Base-by-base conservation (phyloP, 2,329 filamentous ascomycete genomes). In the Botrytis squamosa region DNA sequence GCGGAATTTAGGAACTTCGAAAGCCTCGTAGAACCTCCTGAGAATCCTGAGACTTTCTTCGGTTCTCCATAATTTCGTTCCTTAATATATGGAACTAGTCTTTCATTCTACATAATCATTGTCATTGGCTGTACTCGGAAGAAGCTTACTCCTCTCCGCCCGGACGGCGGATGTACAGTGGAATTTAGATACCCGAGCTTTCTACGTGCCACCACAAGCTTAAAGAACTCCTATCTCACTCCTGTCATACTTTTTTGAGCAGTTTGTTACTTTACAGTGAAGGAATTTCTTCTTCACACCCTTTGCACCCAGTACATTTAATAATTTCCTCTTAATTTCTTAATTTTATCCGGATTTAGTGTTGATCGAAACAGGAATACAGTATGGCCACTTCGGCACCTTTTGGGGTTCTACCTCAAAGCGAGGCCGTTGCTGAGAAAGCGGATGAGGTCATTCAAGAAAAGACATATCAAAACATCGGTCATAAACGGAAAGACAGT, bases 321-420 rank as follows among this genome's bases (percentile, higher is more conserved):
- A 52, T 14, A 52, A 20, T 46, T 46, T 46, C 4, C 25, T 52
- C 25, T 49, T 49, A 25, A 49, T 29, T 63, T 33, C 38, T 38
- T 65, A 33, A 62, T 62, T n/a, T 22, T 18, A 46, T 64, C 64
- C 12, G 36, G 10, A 46, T 46, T 29, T 49, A 29, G 10, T 14
- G n/a, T 49, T 38, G 9, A 29, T 46, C 57, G 29, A 64, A 46
- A 16, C 25, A 55, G n/a, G 3, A 25, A 29, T 38, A 52, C 29
- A 60, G 33, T n/a, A 77, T 77, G 76, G 75, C 76, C 55, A 74
- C 74, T 49, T 49, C 71, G 14, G 62, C 70, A 44, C 75, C 73
- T 22, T 75, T 70, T 62, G 76, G 71, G 64, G 75, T 36, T 42
- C 36, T 74, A 44, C 60, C 74, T 38, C 69, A 74, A 67, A 75